These are phyloP conservation scores for Hericium coralloides DNA, from an alignment of 768 basidiomycete genomes.

Conservation along the genomic window DNA sequence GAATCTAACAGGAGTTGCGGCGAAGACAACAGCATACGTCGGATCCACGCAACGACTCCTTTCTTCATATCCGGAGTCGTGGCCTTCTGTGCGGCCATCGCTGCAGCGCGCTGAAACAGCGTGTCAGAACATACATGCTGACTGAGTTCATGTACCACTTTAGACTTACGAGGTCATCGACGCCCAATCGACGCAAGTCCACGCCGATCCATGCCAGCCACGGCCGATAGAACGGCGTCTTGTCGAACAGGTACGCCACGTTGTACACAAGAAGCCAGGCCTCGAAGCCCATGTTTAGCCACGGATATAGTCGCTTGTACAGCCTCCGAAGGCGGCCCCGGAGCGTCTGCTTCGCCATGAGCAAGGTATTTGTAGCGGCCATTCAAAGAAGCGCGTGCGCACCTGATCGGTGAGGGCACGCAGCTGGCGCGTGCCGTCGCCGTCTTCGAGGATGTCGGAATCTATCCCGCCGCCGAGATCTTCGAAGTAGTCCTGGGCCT, in stretches of 20 bases:
- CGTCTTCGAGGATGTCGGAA: conserved; percentile 50
- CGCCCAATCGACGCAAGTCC: conserved; percentile 68
- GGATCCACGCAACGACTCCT: conserved; percentile 35
- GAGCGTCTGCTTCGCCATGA: conserved; percentile 31
- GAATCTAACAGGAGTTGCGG: conserved; percentile 70
- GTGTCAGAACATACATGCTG: conserved; percentile 6
- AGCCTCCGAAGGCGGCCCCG: conserved; percentile 43
- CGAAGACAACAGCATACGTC: conserved; percentile 37
- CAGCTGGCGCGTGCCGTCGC: conserved; percentile 31
- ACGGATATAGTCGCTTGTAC: conserved; percentile 78
- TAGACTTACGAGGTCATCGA: conserved; percentile 66
- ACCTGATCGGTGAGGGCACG: conserved; percentile 47
- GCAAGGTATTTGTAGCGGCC: conserved; percentile 1
- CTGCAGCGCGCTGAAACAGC: conserved; percentile 18
- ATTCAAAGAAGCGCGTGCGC: conserved; percentile 8
- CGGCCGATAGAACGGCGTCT: conserved; percentile 79
- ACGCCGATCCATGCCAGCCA: conserved; percentile 86
- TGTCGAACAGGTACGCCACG: conserved; percentile 83
- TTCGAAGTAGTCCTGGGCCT: conserved; percentile 87
- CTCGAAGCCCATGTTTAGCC: conserved; percentile 69
- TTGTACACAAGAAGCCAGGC: conserved; percentile 79
- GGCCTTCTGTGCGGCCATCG: conserved; percentile 13
- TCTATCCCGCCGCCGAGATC: conserved; percentile 75
- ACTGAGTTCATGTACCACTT: no score
- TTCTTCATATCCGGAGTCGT: conserved; percentile 18